phyloP scores from a whole-genome alignment of 2,329 filamentous ascomycete species.

The Microcyclospora tardicrescens region DNA sequence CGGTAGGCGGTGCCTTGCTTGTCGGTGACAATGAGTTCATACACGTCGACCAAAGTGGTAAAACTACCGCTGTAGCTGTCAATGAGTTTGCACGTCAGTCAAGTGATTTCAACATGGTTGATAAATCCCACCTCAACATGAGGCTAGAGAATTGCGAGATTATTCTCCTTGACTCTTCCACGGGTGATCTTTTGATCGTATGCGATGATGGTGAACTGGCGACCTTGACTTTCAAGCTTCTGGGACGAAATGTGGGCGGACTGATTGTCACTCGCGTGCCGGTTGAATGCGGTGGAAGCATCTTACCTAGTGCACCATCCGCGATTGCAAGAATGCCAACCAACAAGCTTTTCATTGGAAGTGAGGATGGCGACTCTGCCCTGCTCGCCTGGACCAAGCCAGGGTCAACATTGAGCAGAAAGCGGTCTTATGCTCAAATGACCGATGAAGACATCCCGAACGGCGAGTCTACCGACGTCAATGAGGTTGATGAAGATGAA shows the following conservation, averaged over 20 bases:
- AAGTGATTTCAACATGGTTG: constrained; percentile 71
- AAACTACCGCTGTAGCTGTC: constrained; percentile 80
- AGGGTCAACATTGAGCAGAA: constrained; percentile 47
- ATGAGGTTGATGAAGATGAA: constrained; percentile 42
- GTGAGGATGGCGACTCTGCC: constrained; percentile 67
- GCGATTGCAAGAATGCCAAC: constrained; percentile 57
- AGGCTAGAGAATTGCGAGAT: constrained; percentile 70
- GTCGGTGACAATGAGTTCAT: constrained; percentile 83
- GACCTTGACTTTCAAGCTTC: constrained; percentile 69
- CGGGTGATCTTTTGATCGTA: constrained; percentile 73
- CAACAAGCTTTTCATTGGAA: constrained; percentile 69
- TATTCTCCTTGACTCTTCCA: constrained; percentile 61
- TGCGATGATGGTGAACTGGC: constrained; percentile 62
- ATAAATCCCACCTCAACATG: constrained; percentile 70
- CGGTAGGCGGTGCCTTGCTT: constrained; percentile 77
- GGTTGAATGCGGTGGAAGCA: constrained; percentile 47
- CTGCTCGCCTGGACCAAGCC: constrained; percentile 69
- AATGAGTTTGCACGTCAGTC: constrained; percentile 77
- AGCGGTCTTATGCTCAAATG: constrained; percentile 49
- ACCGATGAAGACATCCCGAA: constrained; percentile 35
- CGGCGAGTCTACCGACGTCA: constrained; percentile 45
- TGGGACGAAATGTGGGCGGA: constrained; percentile 82
- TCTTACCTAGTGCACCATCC: constrained; percentile 51
- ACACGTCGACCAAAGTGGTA: constrained; percentile 91
- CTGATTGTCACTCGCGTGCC: constrained; percentile 58